phyloP scores from a whole-genome alignment of 805 yeast genomes.

The Kodamaea jinghongensis region DNA sequence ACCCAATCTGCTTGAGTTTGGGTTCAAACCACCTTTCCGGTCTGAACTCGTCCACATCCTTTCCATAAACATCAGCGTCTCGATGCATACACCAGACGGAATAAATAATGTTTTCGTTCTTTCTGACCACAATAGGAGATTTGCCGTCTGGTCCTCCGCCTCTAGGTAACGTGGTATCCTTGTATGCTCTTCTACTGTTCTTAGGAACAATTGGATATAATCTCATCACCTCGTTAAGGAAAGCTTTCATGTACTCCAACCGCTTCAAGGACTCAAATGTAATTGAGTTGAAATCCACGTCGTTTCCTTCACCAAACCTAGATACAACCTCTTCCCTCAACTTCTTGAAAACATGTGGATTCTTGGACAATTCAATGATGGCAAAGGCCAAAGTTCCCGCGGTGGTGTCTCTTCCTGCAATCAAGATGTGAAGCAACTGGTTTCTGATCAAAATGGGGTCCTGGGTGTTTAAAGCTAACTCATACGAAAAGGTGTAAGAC shows the following conservation, averaged over 20 bases:
- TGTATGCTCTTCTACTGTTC: constrained; percentile 45
- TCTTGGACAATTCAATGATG: constrained; percentile 43
- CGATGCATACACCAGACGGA: constrained; percentile 20
- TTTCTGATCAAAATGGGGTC: constrained; percentile 47
- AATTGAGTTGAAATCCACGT: constrained; percentile 34
- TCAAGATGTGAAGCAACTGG: constrained; percentile 48
- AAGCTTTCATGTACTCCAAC: constrained; percentile 45
- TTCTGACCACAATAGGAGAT: constrained; percentile 21
- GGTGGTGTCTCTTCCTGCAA: constrained; percentile 60
- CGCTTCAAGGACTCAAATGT: constrained; percentile 50
- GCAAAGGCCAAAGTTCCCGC: constrained; percentile 49
- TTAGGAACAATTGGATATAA: constrained; percentile 52
- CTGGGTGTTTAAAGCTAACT: constrained; percentile 47
- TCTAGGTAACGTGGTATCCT: constrained; percentile 48
- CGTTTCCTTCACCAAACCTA: constrained; percentile 33
- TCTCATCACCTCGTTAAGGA: constrained; percentile 48
- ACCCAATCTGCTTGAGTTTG: constrained; percentile 26
- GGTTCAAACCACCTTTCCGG: constrained; percentile 39
- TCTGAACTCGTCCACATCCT: constrained; percentile 32
- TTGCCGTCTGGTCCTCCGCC: constrained; percentile 44
- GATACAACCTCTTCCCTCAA: constrained; percentile 36
- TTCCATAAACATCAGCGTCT: constrained; percentile 24
- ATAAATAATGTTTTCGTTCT: constrained; percentile 22
- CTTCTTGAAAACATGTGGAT: constrained; percentile 35
- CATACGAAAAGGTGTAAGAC: constrained; percentile 46